phyloP scores from a whole-genome alignment of 2,329 filamentous ascomycete genomes.

The Sporothrix brasiliensis region DNA sequence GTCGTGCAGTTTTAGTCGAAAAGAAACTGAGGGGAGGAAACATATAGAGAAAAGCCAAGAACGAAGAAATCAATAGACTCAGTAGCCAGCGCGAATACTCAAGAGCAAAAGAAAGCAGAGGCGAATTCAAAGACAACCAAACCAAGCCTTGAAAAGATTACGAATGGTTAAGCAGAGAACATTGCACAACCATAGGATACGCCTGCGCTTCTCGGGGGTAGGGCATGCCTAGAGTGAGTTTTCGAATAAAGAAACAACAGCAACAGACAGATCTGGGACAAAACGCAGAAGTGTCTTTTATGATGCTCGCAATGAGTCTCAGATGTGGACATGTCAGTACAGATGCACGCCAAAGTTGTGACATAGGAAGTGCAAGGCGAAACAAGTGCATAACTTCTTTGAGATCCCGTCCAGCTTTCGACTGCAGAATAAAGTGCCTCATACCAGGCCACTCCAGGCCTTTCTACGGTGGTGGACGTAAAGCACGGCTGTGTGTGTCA shows the following conservation, averaged over 20 bases:
- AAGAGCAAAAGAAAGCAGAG: conserved; percentile 20
- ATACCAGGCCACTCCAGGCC: background rate
- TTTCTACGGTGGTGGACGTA: background rate
- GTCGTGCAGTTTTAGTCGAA: background rate
- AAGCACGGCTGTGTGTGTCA: too few species aligned
- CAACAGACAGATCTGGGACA: too few species aligned
- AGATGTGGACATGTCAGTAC: background rate
- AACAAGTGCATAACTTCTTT: background rate
- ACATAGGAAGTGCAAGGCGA: background rate
- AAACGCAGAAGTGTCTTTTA: too few species aligned
- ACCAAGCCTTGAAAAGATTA: background rate
- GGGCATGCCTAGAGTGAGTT: background rate
- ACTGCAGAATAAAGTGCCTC: background rate
- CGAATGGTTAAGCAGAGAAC: background rate
- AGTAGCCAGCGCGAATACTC: background rate
- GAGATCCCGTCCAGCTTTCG: too few species aligned
- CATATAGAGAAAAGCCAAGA: background rate
- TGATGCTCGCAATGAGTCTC: background rate
- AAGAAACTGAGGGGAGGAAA: background rate
- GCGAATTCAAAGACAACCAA: background rate
- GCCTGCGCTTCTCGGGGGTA: background rate
- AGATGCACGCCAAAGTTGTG: background rate
- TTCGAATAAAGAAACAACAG: background rate
- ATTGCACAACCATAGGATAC: background rate
- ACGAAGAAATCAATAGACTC: background rate